A percentile compares a stretch with the other conserved stretches of the same genome.
Conservation (phyloP, 164 flowering plant species). For the Saururus chinensis region DNA sequence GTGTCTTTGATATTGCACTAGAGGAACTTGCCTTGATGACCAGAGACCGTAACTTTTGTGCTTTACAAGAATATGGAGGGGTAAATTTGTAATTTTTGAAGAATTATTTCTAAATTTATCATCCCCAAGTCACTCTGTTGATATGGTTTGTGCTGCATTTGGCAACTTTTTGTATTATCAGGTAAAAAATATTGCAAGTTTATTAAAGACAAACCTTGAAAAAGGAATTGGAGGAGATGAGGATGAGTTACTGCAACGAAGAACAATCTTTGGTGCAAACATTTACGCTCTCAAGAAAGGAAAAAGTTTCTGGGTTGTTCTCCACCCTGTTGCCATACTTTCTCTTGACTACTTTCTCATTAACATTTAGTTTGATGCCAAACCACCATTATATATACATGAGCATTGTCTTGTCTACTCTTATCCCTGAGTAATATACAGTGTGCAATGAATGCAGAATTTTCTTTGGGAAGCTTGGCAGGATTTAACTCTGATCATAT, state of each 20-base stretch:
- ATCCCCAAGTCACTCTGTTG: too few species aligned
- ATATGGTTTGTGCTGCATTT: background rate
- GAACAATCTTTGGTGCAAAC: constrained; percentile 70
- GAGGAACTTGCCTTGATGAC: constrained; percentile 57
- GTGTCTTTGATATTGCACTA: constrained; percentile 47
- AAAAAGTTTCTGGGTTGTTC: constrained; percentile 58
- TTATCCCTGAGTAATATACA: background rate
- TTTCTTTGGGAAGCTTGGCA: constrained; percentile 98
- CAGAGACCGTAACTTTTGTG: constrained; percentile 48
- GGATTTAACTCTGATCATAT: constrained; percentile 80
- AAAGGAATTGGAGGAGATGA: constrained; percentile 80
- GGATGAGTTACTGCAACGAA: constrained; percentile 44
- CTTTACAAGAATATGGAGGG: constrained; percentile 63
- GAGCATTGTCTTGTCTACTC: too few species aligned
- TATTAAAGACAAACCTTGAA: constrained; percentile 53
- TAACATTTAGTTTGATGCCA: too few species aligned
- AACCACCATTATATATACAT: too few species aligned
- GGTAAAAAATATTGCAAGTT: constrained; percentile 56
- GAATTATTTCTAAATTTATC: too few species aligned
- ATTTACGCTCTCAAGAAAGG: constrained; percentile 89
- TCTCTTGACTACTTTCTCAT: background rate
- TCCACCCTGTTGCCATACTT: background rate
- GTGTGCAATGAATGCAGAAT: constrained; percentile 22
- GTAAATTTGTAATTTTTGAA: constrained; percentile 25
- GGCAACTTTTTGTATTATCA: constrained; percentile 9